Evolutionary conservation across 805 yeast species (phyloP).

Genomic region (Saccharomyces mikatae): DNA sequence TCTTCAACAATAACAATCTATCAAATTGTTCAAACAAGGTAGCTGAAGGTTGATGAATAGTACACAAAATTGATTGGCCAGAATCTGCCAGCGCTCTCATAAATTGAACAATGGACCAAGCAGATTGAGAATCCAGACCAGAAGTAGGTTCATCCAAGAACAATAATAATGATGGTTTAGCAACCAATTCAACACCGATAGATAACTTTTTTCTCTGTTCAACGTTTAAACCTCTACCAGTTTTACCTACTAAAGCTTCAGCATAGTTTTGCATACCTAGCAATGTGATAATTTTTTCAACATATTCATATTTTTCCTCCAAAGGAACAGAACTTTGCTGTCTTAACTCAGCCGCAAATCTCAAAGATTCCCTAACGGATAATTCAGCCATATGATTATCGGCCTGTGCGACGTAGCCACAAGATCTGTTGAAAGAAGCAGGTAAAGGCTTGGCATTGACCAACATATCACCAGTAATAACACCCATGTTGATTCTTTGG

Average conservation of each 20-base stretch:
- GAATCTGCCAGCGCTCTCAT: conserved; percentile 59
- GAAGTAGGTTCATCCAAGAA: conserved; percentile 70
- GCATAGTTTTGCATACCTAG: conserved; percentile 64
- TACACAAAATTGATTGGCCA: conserved; percentile 70
- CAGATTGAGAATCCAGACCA: conserved; percentile 60
- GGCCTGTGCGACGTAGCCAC: conserved; percentile 78
- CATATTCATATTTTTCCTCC: conserved; percentile 56
- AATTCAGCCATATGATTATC: conserved; percentile 63
- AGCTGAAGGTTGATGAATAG: conserved; percentile 75
- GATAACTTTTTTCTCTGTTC: conserved; percentile 63
- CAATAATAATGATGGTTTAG: conserved; percentile 54
- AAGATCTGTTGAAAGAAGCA: conserved; percentile 62
- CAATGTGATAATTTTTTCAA: conserved; percentile 56
- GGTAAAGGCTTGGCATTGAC: conserved; percentile 59
- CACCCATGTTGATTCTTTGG: conserved; percentile 63
- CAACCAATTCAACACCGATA: conserved; percentile 65
- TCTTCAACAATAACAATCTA: conserved; percentile 55
- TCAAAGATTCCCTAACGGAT: conserved; percentile 68
- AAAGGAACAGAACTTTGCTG: conserved; percentile 52
- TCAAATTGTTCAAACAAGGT: conserved; percentile 60
- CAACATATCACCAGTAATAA: conserved; percentile 60
- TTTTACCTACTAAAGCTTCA: conserved; percentile 72
- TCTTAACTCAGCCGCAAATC: conserved; percentile 64
- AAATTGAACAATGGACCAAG: conserved; percentile 61
- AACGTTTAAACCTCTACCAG: conserved; percentile 64